Evolutionary conservation across 1,284 basidiomycete genomes (phyloP), one percentile per base, ranked within the genome.

Genomic region (Cryptococcus jaspeensis): DNA sequence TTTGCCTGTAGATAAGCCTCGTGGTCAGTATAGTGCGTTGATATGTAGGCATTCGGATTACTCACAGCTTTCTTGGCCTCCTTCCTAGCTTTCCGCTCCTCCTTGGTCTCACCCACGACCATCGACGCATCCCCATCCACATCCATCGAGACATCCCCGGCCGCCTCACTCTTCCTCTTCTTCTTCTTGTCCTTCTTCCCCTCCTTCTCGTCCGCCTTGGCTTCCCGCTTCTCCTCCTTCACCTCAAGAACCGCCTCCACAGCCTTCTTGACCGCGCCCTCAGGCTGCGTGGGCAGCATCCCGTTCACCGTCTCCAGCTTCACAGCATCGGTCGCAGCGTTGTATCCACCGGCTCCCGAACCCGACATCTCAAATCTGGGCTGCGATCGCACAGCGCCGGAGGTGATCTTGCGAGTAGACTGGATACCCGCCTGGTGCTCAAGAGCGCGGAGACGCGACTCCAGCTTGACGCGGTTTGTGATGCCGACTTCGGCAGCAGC

Each of bases 391-490:
- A 80, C 80, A 35, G 82, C 81, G 42, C 75, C 76, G 40, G 67
- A 61, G 52, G 76, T 86, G 84, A 66, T 84, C 80, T 64, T 87
- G 83, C 65, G 85, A 80, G 66, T 84, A 79, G 74, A 78, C 32
- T 84, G 81, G 42, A 86, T 82, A 60, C 93, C 92, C 46, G 83
- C 81, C 62, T 90, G 87, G 70, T 88, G 83, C 74, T 99, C 94
- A 46, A 99, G 83, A 1, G 87, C 87, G 38, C 92, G 90, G 44
- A 99, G 81, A 41, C 95, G 88, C 16, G 92, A 90, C 79, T 99
- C 96, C 61, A 99, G 87, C 79, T 96, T 97, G 62, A 89, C 86
- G 47, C 95, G 90, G 78, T 93, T 91, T 72, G 93, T 90, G 63
- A 97, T 80, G 63, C 95, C 95, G 71, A 98, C 87, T 66, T 91